A percentile compares a stretch with the other conserved stretches of the same genome.
Conservation (phyloP, 495 filamentous ascomycete species). For the Trichoderma virens region DNA sequence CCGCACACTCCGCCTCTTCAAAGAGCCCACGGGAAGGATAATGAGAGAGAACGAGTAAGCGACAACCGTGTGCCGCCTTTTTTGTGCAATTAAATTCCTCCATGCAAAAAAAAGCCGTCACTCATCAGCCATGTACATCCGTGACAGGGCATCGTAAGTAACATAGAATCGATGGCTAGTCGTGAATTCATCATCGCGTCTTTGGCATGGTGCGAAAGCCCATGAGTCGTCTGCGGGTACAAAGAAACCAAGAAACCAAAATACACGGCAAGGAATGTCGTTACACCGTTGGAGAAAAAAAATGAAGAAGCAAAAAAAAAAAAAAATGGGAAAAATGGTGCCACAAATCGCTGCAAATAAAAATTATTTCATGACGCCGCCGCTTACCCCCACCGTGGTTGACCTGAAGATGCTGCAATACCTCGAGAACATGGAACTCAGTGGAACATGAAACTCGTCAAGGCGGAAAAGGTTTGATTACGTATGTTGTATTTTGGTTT, state of each 20-base stretch:
- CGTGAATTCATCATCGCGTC: slow-evolving; percentile 31
- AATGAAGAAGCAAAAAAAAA: background rate
- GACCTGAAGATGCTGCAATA: background rate
- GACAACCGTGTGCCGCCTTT: background rate
- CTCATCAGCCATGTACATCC: slow-evolving; percentile 33
- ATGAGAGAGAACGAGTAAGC: slow-evolving; percentile 1
- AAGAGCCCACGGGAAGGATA: background rate
- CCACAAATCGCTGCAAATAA: slow-evolving; percentile 7
- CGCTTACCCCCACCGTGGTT: background rate
- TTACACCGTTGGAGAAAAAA: background rate
- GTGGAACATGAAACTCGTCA: slow-evolving; percentile 6
- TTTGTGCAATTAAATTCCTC: slow-evolving; percentile 20
- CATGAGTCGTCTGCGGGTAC: slow-evolving; percentile 29
- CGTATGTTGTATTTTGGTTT: background rate
- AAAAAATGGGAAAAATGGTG: background rate
- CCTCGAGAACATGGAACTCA: slow-evolving; percentile 6
- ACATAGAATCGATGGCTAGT: slow-evolving; percentile 20
- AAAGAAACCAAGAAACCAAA: slow-evolving; percentile 17
- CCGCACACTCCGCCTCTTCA: background rate
- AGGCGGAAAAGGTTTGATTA: slow-evolving; percentile 2
- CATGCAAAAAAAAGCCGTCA: slow-evolving; percentile 19
- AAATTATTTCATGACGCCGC: slow-evolving; percentile 8
- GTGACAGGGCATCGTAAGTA: slow-evolving; percentile 17
- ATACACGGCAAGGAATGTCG: slow-evolving; percentile 12
- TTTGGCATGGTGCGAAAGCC: slow-evolving; percentile 23